Conservation (phyloP, 2,329 filamentous ascomycete genomes). For the Sporothrix humicola region DNA sequence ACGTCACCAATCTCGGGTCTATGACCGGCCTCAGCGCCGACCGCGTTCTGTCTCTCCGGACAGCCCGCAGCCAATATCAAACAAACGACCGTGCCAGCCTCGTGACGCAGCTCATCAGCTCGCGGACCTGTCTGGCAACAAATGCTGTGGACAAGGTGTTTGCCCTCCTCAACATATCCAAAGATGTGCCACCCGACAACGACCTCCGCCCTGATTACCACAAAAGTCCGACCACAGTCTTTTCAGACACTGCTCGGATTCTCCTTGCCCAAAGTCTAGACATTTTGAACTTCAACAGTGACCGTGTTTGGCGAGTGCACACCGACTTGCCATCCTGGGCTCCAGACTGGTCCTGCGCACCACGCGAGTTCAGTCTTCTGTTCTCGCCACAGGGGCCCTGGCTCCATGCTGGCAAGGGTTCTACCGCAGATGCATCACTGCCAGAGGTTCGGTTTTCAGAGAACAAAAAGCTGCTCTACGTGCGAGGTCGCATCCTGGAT, state of each 20-base stretch:
- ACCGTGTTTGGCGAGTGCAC: not conserved
- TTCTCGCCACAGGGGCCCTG: not conserved
- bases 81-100: constrained; percentile 7
- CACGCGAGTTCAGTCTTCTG: constrained; percentile 14
- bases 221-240: not conserved
- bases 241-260: not conserved
- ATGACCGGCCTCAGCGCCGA: constrained; percentile 4
- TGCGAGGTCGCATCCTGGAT: not conserved
- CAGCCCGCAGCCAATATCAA: constrained; percentile 8
- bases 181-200: not conserved
- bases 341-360: constrained; percentile 8
- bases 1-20: not conserved
- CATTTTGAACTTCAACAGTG: constrained; percentile 14
- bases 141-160: constrained; percentile 16
- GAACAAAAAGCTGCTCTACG: not conserved
- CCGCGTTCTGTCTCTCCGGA: constrained; percentile 4
- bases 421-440: not conserved
- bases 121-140: not conserved
- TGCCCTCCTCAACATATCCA: constrained; percentile 22
- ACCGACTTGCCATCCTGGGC: not conserved
- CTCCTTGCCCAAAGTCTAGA: not conserved
- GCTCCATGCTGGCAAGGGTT: not conserved
- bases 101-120: constrained; percentile 2
- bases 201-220: constrained; percentile 4
- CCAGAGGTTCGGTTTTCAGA: not conserved